These are phyloP conservation scores for Candida frijolesensis DNA, from an alignment of 1,139 yeast genomes.

Conservation along the genomic window DNA sequence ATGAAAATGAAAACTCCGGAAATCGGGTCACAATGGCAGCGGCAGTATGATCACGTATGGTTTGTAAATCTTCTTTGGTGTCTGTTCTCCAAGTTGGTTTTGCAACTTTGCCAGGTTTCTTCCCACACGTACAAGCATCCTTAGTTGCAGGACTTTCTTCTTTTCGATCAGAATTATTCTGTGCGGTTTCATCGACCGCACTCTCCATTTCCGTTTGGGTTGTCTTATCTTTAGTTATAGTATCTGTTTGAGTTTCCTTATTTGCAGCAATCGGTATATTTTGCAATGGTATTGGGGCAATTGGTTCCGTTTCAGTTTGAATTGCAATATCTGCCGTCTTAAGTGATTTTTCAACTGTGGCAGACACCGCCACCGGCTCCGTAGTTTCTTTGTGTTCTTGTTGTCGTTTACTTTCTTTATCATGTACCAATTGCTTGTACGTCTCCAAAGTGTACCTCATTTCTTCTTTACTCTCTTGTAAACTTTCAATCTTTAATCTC, in stretches of 20 bases:
- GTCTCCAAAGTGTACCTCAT: too few relatives aligned
- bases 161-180: not conserved
- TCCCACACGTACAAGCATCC: too few relatives aligned
- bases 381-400: too few relatives aligned
- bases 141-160: too few relatives aligned
- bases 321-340: too few relatives aligned
- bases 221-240: not conserved
- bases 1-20: slow-evolving; percentile 1
- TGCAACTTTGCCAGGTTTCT: not conserved
- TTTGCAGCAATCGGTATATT: not conserved
- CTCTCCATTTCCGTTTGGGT: not conserved
- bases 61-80: not conserved
- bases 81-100: not conserved
- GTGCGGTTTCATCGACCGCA: not conserved
- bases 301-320: too few relatives aligned
- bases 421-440: too few relatives aligned
- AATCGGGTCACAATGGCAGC: not conserved
- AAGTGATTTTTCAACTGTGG: too few relatives aligned
- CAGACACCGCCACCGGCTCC: too few relatives aligned
- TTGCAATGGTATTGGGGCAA: not conserved
- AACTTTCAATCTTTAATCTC: too few relatives aligned
- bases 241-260: not conserved
- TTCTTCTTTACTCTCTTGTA: too few relatives aligned
- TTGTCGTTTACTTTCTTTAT: too few relatives aligned
- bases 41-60: not conserved